A percentile compares a stretch with the other conserved stretches of the same genome.
Conservation (phyloP, 2,329 filamentous ascomycete species). For the Orbilia blumenaviensis region DNA sequence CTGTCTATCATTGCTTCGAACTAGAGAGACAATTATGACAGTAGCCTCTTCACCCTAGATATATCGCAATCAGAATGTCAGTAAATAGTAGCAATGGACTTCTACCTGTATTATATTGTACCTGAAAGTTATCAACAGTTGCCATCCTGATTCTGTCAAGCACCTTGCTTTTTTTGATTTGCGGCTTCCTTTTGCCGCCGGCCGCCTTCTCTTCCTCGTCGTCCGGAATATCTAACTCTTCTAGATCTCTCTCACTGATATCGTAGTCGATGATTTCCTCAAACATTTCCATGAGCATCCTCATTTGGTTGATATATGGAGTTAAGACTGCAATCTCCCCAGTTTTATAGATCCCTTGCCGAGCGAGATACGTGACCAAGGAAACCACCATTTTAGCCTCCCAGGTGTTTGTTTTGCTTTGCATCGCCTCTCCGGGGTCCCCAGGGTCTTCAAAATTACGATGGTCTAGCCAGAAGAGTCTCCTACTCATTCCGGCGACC, state of each 20-base stretch:
- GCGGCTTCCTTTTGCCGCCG: constrained; percentile 60
- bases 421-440: constrained; percentile 59
- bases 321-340: constrained; percentile 77
- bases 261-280: constrained; percentile 58
- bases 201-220: constrained; percentile 68
- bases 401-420: constrained; percentile 59
- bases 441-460: constrained; percentile 63
- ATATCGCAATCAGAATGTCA: too few relatives aligned
- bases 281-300: constrained; percentile 56
- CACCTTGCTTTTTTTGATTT: constrained; percentile 56
- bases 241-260: constrained; percentile 59
- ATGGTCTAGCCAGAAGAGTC: constrained; percentile 73
- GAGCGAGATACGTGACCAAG: constrained; percentile 63
- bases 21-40: constrained; percentile 74
- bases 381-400: constrained; percentile 57
- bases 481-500: constrained; percentile 67
- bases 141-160: constrained; percentile 58
- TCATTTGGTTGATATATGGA: constrained; percentile 63
- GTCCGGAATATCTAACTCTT: constrained; percentile 64
- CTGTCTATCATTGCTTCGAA: constrained; percentile 71
- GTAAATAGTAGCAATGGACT: not conserved
- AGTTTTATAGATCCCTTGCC: constrained; percentile 66
- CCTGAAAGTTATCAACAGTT: constrained; percentile 57
- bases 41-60: constrained; percentile 80
- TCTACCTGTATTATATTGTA: not conserved